phyloP scores from a whole-genome alignment of 257 asterid genomes.

The Asclepias syriaca region DNA sequence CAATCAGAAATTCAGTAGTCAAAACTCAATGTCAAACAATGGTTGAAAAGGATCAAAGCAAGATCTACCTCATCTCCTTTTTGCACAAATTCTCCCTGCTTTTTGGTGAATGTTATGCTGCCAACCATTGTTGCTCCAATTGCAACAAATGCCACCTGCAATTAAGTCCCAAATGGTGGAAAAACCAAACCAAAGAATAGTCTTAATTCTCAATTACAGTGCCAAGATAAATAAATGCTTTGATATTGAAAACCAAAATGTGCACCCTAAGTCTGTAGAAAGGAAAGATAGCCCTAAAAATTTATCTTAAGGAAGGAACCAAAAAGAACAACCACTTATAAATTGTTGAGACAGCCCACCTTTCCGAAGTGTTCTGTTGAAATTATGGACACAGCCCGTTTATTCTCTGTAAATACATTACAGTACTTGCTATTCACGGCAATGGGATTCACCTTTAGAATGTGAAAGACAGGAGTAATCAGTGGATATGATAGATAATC shows the following conservation, averaged over 20 bases:
- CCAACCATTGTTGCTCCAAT: constrained; percentile 99
- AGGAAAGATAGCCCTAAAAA: background rate
- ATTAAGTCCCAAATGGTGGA: background rate
- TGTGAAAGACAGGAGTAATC: background rate
- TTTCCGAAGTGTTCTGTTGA: constrained; percentile 87
- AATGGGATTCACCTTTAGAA: constrained; percentile 87
- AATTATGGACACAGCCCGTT: constrained; percentile 72
- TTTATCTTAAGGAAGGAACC: constrained; percentile 2
- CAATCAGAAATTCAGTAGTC: constrained; percentile 15
- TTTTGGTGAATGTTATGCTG: constrained; percentile 70
- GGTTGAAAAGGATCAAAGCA: background rate
- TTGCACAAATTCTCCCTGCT: constrained; percentile 57
- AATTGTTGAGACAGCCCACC: constrained; percentile 45
- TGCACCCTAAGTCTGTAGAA: background rate
- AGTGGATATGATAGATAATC: background rate
- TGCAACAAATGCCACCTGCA: constrained; percentile 96
- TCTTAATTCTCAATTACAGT: background rate
- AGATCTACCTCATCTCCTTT: constrained; percentile 88
- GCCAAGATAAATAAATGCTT: background rate
- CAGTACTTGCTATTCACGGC: constrained; percentile 99
- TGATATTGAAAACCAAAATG: background rate
- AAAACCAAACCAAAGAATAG: background rate
- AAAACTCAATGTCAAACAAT: background rate
- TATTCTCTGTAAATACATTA: constrained; percentile 96
- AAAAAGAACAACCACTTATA: background rate